Base-by-base conservation (phyloP, 371 early-diverging fungal genomes). In the Mucor plumbeus region DNA sequence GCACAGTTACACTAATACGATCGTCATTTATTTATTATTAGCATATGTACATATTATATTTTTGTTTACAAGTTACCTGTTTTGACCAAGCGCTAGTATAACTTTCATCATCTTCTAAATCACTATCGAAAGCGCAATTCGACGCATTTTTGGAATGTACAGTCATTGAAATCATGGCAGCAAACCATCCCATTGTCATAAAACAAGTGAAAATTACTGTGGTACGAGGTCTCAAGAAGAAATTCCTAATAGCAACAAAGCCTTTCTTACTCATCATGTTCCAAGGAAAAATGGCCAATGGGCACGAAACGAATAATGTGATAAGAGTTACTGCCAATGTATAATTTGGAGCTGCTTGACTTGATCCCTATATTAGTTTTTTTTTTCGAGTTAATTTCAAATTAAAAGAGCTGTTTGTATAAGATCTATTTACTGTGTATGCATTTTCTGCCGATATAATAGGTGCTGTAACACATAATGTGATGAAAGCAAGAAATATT, bases 101-200 rank as follows among this genome's bases (percentile, higher is more conserved):
- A 13, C 39, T 35, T 15, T 34, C 19, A 41, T 74, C 58, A 17
- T 72, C 14, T 33, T 73, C 69, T 55, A 68, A 33, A 3, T 56
- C 54, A 2, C 47, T 10, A 67, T 76, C 61, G 21, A 82, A 47
- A 15, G 57, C 36, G 50, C 83, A 83, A 44, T 74, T 62, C 8
- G 40, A 60, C 7, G 68, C 60, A 54, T 72, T 72, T 26, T 65
- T 76, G 1, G 78, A 48, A 59, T 83, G 79, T 0, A 73, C 74
- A 26, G 79, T 76, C 66, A 78, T 79, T 0, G 77, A 68, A 33
- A 83, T 71, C 67, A 79, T 77, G n/a, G 75, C 75, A 9, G 71
- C 69, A 14, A 70, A 72, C 83, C 83, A 83, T 8, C 72, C 35
- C 13, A 72, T 59, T 0, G 79, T 67, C 40, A 79, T 71, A 53